Evolutionary conservation across 2,329 filamentous ascomycete species (phyloP), one percentile per base, ranked within the genome.

Genomic region (Neophaeococcomyces aloes): DNA sequence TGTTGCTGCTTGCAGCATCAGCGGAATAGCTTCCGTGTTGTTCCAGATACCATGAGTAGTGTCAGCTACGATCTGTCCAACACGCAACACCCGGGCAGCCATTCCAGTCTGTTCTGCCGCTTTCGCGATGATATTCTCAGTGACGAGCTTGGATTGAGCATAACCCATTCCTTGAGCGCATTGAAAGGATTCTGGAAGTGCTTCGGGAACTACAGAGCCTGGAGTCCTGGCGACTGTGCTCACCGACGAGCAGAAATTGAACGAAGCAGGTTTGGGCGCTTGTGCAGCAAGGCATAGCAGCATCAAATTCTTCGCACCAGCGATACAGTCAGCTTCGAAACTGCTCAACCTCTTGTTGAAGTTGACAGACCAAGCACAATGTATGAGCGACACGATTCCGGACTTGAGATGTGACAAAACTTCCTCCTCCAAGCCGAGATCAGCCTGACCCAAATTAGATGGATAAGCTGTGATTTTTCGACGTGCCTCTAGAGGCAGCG

Each of bases 321-420:
- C 40, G 21, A 49, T 48, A 19, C 47, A 48, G 23, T 70, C 70
- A 48, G 74, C 68, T 42, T 69, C 69, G 52, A 81, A 81, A 48
- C 70, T 75, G 36, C 59, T 60, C 1, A 81, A 62, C 4, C 69
- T 66, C 45, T 76, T 64, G 31, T 69, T 72, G 61, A 81, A 81
- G 57, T 81, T 81, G 21, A 81, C 78, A 1, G 73, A 67, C 78
- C 78, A 81, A 13, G 77, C 77, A 10, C 76, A 67, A 55, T 81
- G 78, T 41, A 83, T 70, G 15, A 85, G 63, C 2, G 67, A 57
- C 1, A 70, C 73, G 2, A 67, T 59, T 47, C 70, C 61, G 3
- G 51, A 48, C 1, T 63, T 61, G 1, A 79, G 54, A 4, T 57
- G 46, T 2, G 59, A 47, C 53, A 73, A 72, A 6, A 61, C 53